Percentiles rank a stretch among this genome's conserved stretches.
Evolutionary conservation across 2,329 filamentous ascomycete species (phyloP).

Genomic region (Talaromyces sp.): DNA sequence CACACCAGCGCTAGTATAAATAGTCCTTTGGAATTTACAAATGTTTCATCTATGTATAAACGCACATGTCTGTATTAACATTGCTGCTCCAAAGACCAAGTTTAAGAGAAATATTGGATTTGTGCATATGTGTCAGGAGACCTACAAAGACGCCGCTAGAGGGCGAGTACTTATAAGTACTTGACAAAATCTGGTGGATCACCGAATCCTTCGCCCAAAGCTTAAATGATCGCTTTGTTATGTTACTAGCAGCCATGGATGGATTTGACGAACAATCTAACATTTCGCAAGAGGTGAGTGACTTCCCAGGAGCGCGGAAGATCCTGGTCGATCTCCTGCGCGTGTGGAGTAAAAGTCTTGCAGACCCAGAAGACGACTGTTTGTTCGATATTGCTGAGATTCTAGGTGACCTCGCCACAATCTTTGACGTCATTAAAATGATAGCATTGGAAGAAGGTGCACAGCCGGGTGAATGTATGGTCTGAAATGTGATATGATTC

Average conservation of each 20-base stretch:
- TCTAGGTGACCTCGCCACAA: background rate
- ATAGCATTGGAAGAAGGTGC: background rate
- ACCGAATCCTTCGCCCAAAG: background rate
- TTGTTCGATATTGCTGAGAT: background rate
- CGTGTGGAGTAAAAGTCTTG: background rate
- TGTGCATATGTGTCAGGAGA: no score
- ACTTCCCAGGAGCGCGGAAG: background rate
- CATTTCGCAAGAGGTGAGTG: background rate
- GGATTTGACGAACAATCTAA: background rate
- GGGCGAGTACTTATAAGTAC: no score
- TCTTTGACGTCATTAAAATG: background rate
- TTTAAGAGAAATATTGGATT: no score
- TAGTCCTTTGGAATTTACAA: no score
- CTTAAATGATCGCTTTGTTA: background rate
- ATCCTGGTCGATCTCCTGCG: background rate
- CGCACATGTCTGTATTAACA: no score
- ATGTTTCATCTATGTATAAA: no score
- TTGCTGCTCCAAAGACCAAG: no score
- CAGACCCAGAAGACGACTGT: background rate
- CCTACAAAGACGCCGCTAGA: no score
- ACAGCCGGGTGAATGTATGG: background rate
- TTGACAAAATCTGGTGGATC: no score
- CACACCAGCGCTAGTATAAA: no score
- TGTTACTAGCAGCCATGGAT: background rate
- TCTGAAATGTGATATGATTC: constrained; percentile 1